These are phyloP conservation scores for Pleurostoma richardsiae DNA, from an alignment of 2,329 filamentous ascomycete genomes.

Conservation along the genomic window DNA sequence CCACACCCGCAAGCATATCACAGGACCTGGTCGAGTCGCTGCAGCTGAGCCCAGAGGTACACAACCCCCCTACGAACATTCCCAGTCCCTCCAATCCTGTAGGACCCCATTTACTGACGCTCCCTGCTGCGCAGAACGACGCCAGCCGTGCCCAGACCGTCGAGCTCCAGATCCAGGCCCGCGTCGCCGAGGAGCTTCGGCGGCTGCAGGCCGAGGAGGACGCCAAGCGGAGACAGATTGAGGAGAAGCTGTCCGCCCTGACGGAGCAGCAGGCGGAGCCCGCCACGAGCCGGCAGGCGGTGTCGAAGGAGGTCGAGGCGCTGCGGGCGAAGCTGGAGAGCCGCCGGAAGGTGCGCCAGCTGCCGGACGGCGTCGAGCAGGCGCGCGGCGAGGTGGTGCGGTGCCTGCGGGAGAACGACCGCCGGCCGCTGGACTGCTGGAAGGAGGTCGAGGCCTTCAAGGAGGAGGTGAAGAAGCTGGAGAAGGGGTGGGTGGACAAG, in stretches of 20 bases:
- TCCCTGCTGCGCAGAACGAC: conserved; percentile 62
- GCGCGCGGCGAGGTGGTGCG: conserved; percentile 72
- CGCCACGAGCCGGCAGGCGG: conserved; percentile 35
- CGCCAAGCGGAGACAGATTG: conserved; percentile 62
- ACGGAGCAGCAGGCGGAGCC: conserved; percentile 25
- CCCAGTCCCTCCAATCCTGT: background rate
- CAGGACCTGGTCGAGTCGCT: conserved; percentile 77
- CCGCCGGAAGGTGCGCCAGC: conserved; percentile 59
- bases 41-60: conserved; percentile 81
- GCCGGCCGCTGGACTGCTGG: conserved; percentile 90
- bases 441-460: conserved; percentile 88
- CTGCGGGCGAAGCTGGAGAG: conserved; percentile 55
- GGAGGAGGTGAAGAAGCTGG: conserved; percentile 78
- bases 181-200: conserved; percentile 80
- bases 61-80: conserved; percentile 11
- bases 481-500: conserved; percentile 83
- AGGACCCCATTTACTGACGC: background rate
- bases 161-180: conserved; percentile 84
- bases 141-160: conserved; percentile 75
- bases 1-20: conserved; percentile 57
- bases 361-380: conserved; percentile 67
- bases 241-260: conserved; percentile 52
- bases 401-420: conserved; percentile 79
- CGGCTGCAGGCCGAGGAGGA: conserved; percentile 68
- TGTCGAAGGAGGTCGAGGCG: conserved; percentile 55